Percentiles rank a stretch among this genome's conserved stretches.
Conservation (phyloP, 495 filamentous ascomycete species). For the Penicillium mononematosum region DNA sequence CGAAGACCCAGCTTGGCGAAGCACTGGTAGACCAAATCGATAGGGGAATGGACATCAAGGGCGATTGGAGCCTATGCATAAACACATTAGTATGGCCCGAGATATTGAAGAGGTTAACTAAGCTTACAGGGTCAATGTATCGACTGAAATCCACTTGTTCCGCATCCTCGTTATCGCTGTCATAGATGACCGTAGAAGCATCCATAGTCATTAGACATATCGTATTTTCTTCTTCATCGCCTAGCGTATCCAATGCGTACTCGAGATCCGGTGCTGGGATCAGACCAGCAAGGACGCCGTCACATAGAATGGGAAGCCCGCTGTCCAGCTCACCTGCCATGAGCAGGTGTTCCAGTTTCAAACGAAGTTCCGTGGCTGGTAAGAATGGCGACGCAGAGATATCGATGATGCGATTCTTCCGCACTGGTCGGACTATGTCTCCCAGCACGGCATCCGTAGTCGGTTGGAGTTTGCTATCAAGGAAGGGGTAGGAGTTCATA, state of each 20-base stretch:
- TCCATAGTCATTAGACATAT: conserved; percentile 79
- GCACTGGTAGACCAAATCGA: conserved; percentile 95
- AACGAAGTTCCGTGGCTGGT: conserved; percentile 67
- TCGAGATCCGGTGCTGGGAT: conserved; percentile 95
- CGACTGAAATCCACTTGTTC: conserved; percentile 70
- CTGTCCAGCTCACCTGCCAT: conserved; percentile 88
- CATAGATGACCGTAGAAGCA: conserved; percentile 53
- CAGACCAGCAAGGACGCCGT: conserved; percentile 79
- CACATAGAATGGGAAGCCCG: conserved; percentile 79
- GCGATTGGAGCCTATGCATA: conserved; percentile 67
- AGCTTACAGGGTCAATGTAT: conserved; percentile 78
- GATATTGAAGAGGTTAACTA: background rate
- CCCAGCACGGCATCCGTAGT: conserved; percentile 80
- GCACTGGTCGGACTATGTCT: conserved; percentile 77
- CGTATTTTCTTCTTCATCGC: conserved; percentile 63
- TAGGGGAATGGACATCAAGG: conserved; percentile 83
- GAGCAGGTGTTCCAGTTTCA: conserved; percentile 78
- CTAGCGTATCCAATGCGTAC: conserved; percentile 81
- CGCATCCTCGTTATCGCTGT: conserved; percentile 42
- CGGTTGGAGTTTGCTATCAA: conserved; percentile 90
- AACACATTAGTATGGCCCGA: conserved; percentile 9
- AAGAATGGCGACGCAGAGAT: conserved; percentile 78
- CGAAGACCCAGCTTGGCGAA: conserved; percentile 92
- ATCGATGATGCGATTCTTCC: conserved; percentile 78
- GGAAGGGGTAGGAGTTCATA: conserved; percentile 94